Base-by-base conservation (phyloP, 352 stramenopile species). In the Thalassiosira delicatula region DNA sequence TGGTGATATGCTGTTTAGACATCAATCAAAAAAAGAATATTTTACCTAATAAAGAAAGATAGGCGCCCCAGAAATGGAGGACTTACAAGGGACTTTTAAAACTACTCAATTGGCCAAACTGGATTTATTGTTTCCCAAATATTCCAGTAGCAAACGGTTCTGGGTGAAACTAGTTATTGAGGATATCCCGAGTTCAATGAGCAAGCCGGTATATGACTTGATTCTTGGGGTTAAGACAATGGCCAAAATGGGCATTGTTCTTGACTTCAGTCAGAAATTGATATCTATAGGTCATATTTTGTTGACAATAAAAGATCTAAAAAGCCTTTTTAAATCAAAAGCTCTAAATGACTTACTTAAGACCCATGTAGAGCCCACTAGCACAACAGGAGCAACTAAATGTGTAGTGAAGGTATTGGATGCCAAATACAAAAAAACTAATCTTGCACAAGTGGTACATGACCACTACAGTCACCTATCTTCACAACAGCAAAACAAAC, bases 11-110 rank as follows among this genome's bases (percentile, higher is more conserved):
- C 23, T 40, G 19, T 63, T 63, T 63, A 19, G 37, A 4, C 51
- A 60, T 27, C 9, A 2, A 17, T 5, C 5, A 5, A 63, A 37
- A 63, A 63, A 63, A 63, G 27, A 63, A 63, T 53, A 19, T 17
- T 53, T 53, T 53, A 53, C 44, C 44, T 14, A 14, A 46, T 46
- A 14, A 46, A 46, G 14, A 46, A 14, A 30, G 51, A 30, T n/a
- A 29, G 12, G 51, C 23, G 33, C 25, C 54, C 17, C 54, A 42
- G 42, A 63, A 63, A 19, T 63, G 7, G 54, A 37, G 42, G 42
- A 40, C 54, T 11, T 63, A 8, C 23, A 63, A 37, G 54, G 54
- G 21, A 63, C 54, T 21, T 63, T 63, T 32, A 63, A 63, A 17
- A 63, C 27, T 42, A 63, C 23, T 9, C 11, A 63, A 21, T 25